Evolutionary conservation across 169 alveolate genomes (phyloP).

Genomic region (Plasmodium malariae): DNA sequence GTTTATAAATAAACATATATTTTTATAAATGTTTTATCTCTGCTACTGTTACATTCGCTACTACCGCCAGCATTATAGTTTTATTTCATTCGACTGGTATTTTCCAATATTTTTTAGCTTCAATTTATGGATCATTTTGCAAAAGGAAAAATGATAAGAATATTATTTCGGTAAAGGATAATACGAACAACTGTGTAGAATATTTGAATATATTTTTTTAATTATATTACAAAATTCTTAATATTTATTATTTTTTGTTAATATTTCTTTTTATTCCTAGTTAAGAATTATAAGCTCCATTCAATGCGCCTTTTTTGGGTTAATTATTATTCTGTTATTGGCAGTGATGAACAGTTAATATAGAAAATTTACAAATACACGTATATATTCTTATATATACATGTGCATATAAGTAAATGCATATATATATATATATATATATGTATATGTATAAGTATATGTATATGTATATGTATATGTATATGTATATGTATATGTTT

Average conservation of each 20-base stretch:
- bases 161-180: conserved; percentile 33
- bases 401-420: too few species aligned
- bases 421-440: too few species aligned
- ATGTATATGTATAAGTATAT: too few species aligned
- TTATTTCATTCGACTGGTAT: background rate
- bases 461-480: background rate
- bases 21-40: background rate
- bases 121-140: conserved; percentile 69
- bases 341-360: conserved; percentile 30
- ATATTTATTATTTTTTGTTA: background rate
- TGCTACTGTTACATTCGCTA: too few species aligned
- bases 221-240: background rate
- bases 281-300: conserved; percentile 62
- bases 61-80: too few species aligned
- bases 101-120: conserved; percentile 14
- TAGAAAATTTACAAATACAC: background rate
- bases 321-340: conserved; percentile 26
- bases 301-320: conserved; percentile 61
- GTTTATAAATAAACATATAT: background rate
- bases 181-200: background rate
- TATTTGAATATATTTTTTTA: background rate
- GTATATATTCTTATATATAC: background rate
- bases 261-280: conserved; percentile 13
- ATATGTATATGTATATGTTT: background rate
- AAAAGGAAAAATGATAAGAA: conserved; percentile 52